Conservation (phyloP, 2,329 filamentous ascomycete species). For the Rhynchosporium graminicola region DNA sequence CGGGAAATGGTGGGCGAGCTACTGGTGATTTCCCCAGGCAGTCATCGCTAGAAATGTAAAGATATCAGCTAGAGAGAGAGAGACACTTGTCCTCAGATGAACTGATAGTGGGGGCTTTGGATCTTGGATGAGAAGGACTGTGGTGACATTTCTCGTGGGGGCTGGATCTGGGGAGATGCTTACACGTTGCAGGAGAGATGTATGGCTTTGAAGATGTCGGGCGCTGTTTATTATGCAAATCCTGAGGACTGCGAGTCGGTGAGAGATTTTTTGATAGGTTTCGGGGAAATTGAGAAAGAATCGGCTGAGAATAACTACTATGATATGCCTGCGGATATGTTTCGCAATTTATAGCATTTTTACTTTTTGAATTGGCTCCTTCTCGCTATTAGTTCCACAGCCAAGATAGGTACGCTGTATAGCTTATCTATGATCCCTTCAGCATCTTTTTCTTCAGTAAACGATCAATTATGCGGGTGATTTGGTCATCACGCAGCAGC, state of each 20-base stretch:
- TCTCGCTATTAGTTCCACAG: too few relatives aligned
- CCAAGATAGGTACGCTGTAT: too few relatives aligned
- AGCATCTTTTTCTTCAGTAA: too few relatives aligned
- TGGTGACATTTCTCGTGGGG: background rate
- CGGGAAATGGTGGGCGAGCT: background rate
- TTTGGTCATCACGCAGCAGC: too few relatives aligned
- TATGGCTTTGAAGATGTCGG: constrained; percentile 20
- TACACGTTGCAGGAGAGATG: constrained; percentile 19
- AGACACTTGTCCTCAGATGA: constrained; percentile 9
- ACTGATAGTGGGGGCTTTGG: constrained; percentile 9
- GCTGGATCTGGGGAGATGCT: background rate
- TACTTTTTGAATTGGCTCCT: background rate
- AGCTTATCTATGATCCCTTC: too few relatives aligned
- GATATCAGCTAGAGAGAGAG: constrained; percentile 1
- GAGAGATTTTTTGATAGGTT: constrained; percentile 17
- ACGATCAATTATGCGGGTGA: too few relatives aligned
- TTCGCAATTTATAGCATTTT: background rate
- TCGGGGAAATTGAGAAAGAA: constrained; percentile 19
- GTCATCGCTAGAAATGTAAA: background rate
- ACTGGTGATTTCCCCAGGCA: background rate
- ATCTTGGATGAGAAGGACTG: background rate
- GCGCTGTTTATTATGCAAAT: constrained; percentile 19
- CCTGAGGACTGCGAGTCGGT: constrained; percentile 24
- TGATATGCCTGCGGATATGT: background rate
- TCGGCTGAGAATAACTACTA: background rate